Percentiles rank a stretch among this genome's conserved stretches.
Conservation (phyloP, 495 filamentous ascomycete species). For the Hypoxylon crocopeplum region DNA sequence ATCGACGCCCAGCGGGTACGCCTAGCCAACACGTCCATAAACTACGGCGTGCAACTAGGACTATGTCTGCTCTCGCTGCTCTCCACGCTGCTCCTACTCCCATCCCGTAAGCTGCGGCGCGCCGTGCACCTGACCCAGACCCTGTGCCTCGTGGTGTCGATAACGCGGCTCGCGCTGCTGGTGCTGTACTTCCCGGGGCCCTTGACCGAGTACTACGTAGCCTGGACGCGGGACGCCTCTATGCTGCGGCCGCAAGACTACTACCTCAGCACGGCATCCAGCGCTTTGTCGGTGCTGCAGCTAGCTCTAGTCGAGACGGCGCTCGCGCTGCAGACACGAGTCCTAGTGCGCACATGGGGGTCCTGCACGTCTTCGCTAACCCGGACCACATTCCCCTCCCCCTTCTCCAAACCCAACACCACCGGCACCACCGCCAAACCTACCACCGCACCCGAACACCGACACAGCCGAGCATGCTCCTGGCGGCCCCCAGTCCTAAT, state of each 20-base stretch:
- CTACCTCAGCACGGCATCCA: slow-evolving; percentile 1
- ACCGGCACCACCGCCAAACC: background rate
- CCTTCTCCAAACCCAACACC: background rate
- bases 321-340: slow-evolving; percentile 20
- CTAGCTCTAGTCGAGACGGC: slow-evolving; percentile 20
- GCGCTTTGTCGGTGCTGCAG: slow-evolving; percentile 16
- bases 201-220: slow-evolving; percentile 31
- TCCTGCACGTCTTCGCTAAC: background rate
- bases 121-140: slow-evolving; percentile 18
- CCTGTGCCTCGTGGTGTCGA: background rate
- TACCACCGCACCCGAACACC: background rate
- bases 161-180: slow-evolving; percentile 11
- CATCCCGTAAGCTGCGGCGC: slow-evolving; percentile 12
- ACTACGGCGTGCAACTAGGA: slow-evolving; percentile 31
- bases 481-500: slow-evolving; percentile 15
- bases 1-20: slow-evolving; percentile 31
- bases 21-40: slow-evolving; percentile 28
- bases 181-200: slow-evolving; percentile 34
- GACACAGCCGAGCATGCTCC: background rate
- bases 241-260: slow-evolving; percentile 11
- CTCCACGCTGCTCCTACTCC: slow-evolving; percentile 19
- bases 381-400: background rate
- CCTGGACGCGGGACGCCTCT: slow-evolving; percentile 26
- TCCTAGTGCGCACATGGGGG: slow-evolving; percentile 23
- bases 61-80: slow-evolving; percentile 19